Base-by-base conservation (phyloP, 306 rosid genomes). In the Lathyrus tuberosus region DNA sequence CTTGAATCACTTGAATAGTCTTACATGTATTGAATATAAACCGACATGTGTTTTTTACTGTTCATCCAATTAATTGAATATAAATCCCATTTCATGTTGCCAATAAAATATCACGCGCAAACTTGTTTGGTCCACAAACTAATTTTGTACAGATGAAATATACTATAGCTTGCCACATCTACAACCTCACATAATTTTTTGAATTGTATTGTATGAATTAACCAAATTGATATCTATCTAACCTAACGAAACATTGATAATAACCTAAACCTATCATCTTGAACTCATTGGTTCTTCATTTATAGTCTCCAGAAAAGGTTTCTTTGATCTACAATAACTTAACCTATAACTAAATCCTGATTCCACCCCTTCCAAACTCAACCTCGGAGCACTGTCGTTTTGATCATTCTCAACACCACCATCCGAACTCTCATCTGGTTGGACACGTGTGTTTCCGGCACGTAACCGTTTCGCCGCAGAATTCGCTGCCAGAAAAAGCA, bases 231-330 rank as follows among this genome's bases (percentile, higher is more conserved):
- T 20, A 44, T 5, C 22, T 18, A 9, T 18, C n/a, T 10, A 40
- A 51, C 20, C 65, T 18, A 46, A 33, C 14, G 1, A 22, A 44
- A 53, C 33, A 53, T 11, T 22, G 60, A 53, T 53, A 22, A 22
- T 24, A 24, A 53, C 6, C 35, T 24, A 53, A 30, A 53, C 7
- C 2, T 53, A 16, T 48, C 17, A 17, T 31, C 65, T 75, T 4
- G 65, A 75, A 37, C 67, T 64, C 65, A 86, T 58, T 0, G 88
- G 85, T 73, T 90, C 97, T 60, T 94, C 98, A 4, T 67, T 85
- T 11, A 94, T 94, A 11, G 98, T 90, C 74, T 88, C 98, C 87
- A 90, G 74, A 77, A 78, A 58, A 12, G 97, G 98, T 69, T 87
- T 94, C 84, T 82, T 88, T 15, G 98, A 94, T 37, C 96, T 79